phyloP scores from a whole-genome alignment of 2,329 filamentous ascomycete genomes.

The Aspergillus proliferans region DNA sequence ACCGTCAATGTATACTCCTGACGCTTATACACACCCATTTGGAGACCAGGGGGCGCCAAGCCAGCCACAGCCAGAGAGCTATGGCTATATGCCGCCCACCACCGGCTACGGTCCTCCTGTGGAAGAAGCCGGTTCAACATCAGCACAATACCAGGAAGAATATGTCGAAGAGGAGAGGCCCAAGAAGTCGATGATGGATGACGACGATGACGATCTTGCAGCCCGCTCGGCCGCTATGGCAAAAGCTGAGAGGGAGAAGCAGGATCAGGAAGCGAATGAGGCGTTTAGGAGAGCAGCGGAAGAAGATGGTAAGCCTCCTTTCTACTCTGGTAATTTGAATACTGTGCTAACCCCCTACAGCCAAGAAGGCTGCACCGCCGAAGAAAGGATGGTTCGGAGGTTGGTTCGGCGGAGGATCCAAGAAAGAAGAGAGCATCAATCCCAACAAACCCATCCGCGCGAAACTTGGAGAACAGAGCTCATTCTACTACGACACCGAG shows the following conservation, averaged over 20 bases:
- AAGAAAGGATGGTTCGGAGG: conserved; percentile 30
- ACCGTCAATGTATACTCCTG: conserved; percentile 7
- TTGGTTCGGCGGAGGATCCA: conserved; percentile 84
- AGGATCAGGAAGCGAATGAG: conserved; percentile 75
- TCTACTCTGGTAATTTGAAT: background rate
- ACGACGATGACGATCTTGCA: conserved; percentile 63
- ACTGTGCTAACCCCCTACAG: conserved; percentile 14
- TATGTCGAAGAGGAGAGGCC: conserved; percentile 54
- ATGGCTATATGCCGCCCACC: conserved; percentile 32
- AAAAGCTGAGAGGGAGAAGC: conserved; percentile 58
- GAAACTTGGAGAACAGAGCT: conserved; percentile 88
- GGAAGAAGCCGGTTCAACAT: conserved; percentile 25
- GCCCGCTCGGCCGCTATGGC: conserved; percentile 47
- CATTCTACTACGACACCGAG: conserved; percentile 92
- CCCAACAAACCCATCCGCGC: conserved; percentile 64
- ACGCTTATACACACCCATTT: conserved; percentile 18
- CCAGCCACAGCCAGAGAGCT: conserved; percentile 16
- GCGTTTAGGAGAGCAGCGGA: conserved; percentile 78
- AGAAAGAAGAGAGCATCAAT: conserved; percentile 48
- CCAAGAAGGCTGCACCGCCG: conserved; percentile 29
- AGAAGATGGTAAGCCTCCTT: conserved; percentile 48
- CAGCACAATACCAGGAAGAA: conserved; percentile 46
- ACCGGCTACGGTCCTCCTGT: conserved; percentile 33
- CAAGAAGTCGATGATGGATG: conserved; percentile 75
- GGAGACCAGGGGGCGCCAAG: conserved; percentile 12